Evolutionary conservation across 768 basidiomycete species (phyloP).

Genomic region (Hypholoma sublateritium): DNA sequence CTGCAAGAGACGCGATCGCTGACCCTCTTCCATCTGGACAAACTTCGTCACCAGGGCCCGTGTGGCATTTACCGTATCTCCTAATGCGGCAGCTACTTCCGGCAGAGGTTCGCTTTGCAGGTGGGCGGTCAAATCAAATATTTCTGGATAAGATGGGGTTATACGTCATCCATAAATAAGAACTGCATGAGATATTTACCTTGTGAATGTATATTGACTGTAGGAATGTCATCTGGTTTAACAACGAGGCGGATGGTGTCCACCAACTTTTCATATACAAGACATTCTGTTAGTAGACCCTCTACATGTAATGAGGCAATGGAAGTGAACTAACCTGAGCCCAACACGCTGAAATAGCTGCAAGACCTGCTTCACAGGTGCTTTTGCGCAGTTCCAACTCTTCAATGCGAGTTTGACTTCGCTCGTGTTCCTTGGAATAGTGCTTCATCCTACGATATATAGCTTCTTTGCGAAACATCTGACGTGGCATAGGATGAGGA

Average conservation of each 20-base stretch:
- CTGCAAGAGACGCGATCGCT: constrained; percentile 30
- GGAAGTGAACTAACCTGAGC: constrained; percentile 51
- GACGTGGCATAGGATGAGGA: constrained; percentile 8
- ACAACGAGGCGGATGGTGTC: constrained; percentile 64
- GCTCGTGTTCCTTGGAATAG: constrained; percentile 74
- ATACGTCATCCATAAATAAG: constrained; percentile 3
- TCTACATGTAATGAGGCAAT: not conserved
- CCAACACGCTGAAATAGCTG: constrained; percentile 81
- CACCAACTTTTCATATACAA: constrained; percentile 46
- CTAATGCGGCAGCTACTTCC: constrained; percentile 44
- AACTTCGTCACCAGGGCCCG: constrained; percentile 59
- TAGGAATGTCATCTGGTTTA: constrained; percentile 47
- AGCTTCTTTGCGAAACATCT: constrained; percentile 88
- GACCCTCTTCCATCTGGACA: constrained; percentile 41
- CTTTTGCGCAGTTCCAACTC: constrained; percentile 66
- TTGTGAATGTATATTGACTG: constrained; percentile 39
- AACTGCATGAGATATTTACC: constrained; percentile 27
- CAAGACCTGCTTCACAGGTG: constrained; percentile 68
- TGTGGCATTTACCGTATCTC: constrained; percentile 57
- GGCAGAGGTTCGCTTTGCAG: constrained; percentile 35
- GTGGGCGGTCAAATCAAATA: constrained; percentile 46
- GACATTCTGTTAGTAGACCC: not conserved
- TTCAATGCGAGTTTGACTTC: constrained; percentile 57
- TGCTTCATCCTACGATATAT: constrained; percentile 83
- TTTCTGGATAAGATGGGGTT: constrained; percentile 29